phyloP scores from a whole-genome alignment of 352 stramenopile genomes.

The Hyaloperonospora brassicae region DNA sequence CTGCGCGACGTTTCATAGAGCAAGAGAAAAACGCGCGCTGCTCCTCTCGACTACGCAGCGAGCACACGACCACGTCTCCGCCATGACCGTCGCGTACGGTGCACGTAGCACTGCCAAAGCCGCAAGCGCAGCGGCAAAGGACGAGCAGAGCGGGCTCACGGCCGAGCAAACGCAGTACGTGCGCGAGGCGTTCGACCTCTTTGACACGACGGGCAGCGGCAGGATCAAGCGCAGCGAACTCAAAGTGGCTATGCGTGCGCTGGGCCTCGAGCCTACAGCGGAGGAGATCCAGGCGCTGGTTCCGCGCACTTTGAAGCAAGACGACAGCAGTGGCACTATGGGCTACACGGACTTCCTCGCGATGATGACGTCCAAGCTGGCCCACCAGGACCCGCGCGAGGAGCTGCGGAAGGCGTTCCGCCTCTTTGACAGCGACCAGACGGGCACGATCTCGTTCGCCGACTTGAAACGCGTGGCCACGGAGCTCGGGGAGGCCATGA shows the following conservation, averaged over 20 bases:
- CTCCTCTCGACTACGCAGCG: background rate
- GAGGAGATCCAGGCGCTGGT: constrained; percentile 98
- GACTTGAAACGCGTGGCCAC: constrained; percentile 97
- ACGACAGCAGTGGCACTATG: constrained; percentile 91
- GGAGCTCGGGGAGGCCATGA: constrained; percentile 96
- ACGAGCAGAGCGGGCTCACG: constrained; percentile 84
- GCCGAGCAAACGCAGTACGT: constrained; percentile 95
- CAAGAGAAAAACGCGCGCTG: background rate
- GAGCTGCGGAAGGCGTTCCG: constrained; percentile 97
- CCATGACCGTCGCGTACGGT: constrained; percentile 67
- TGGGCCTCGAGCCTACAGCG: constrained; percentile 96
- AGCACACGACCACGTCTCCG: background rate
- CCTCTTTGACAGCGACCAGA: constrained; percentile 96
- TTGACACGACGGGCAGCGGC: constrained; percentile 93
- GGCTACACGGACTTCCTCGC: constrained; percentile 97
- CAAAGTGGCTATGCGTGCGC: constrained; percentile 92
- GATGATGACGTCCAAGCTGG: constrained; percentile 97
- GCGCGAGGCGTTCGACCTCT: constrained; percentile 94
- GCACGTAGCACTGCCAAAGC: constrained; percentile 54
- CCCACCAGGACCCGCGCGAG: constrained; percentile 92
- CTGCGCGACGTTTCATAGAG: constrained; percentile 7
- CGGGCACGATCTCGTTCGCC: constrained; percentile 93
- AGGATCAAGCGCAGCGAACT: constrained; percentile 94
- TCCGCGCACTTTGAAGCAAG: constrained; percentile 90
- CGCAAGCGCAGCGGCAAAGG: constrained; percentile 63